These are phyloP conservation scores for Afroboletus lepidellus DNA, from an alignment of 1,284 basidiomycete genomes.

Conservation along the genomic window DNA sequence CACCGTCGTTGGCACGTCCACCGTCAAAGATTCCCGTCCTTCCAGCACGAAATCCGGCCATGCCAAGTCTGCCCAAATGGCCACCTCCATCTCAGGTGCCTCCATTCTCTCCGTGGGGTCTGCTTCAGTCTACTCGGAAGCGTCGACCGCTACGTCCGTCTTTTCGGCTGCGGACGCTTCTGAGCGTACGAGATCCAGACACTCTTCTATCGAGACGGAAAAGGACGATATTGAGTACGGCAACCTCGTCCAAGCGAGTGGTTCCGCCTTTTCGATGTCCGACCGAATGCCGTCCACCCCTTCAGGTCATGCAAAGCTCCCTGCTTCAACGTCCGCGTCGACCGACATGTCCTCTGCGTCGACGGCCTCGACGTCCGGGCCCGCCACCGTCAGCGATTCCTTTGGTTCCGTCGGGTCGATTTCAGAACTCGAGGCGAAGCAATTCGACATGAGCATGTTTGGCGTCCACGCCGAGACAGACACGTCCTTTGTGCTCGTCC, in stretches of 20 bases:
- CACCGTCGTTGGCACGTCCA: conserved; percentile 1
- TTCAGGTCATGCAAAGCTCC: conserved; percentile 4
- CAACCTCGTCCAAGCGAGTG: conserved; percentile 4
- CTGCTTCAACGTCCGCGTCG: conserved; percentile 13
- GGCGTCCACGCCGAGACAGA: conserved; percentile 2
- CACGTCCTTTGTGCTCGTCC: conserved; percentile 23
- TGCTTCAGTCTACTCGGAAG: conserved; percentile 29
- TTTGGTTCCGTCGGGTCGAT: conserved; percentile 25
- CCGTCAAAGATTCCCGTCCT: not conserved
- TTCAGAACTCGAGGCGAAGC: conserved; percentile 24
- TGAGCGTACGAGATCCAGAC: conserved; percentile 6
- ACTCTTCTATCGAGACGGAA: conserved; percentile 21
- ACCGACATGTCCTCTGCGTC: conserved; percentile 11
- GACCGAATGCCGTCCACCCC: not conserved
- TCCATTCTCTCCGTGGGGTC: conserved; percentile 30
- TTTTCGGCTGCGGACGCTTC: conserved; percentile 16
- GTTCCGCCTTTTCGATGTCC: conserved; percentile 4
- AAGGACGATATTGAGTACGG: conserved; percentile 17
- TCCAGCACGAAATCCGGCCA: conserved; percentile 12
- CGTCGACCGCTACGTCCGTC: conserved; percentile 28
- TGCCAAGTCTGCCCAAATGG: conserved; percentile 21
- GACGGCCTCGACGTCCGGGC: conserved; percentile 13
- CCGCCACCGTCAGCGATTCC: conserved; percentile 10
- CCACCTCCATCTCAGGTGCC: conserved; percentile 26
- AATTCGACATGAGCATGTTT: conserved; percentile 19